Conservation (phyloP, 768 basidiomycete genomes). For the Hygrocybe punicea region DNA sequence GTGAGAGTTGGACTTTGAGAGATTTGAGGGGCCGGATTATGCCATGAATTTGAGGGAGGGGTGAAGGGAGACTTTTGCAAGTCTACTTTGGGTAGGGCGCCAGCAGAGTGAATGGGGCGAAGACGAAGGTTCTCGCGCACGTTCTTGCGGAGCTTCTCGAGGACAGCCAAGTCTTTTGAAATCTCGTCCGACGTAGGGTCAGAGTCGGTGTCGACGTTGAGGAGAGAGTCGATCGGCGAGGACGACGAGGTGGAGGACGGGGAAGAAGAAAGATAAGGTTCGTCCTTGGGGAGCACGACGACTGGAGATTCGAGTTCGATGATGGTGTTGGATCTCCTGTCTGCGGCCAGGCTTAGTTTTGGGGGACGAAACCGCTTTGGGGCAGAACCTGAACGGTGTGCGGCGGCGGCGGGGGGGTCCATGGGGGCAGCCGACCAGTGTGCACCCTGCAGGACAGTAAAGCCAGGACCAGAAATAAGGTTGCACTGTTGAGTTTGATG, state of each 20-base stretch:
- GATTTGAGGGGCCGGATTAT: neutral
- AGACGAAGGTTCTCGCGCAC: constrained; percentile 76
- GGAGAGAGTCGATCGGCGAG: neutral
- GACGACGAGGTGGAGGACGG: constrained; percentile 2
- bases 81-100: constrained; percentile 47
- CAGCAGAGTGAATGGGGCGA: constrained; percentile 66
- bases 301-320: constrained; percentile 2
- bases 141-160: constrained; percentile 65
- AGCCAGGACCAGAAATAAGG: neutral
- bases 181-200: constrained; percentile 56
- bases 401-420: neutral
- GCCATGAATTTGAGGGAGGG: neutral
- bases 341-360: constrained; percentile 2
- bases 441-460: neutral
- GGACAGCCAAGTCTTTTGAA: constrained; percentile 60
- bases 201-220: constrained; percentile 13
- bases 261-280: neutral
- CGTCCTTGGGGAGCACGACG: constrained; percentile 1
- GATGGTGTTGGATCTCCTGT: constrained; percentile 3
- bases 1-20: constrained; percentile 2
- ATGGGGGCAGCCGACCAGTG: neutral
- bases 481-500: neutral
- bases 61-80: constrained; percentile 15
- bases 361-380: constrained; percentile 7
- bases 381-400: neutral